A percentile compares a stretch with the other conserved stretches of the same genome.
phyloP scores from a whole-genome alignment of 805 yeast species.

The Monosporozyma siamensis region DNA sequence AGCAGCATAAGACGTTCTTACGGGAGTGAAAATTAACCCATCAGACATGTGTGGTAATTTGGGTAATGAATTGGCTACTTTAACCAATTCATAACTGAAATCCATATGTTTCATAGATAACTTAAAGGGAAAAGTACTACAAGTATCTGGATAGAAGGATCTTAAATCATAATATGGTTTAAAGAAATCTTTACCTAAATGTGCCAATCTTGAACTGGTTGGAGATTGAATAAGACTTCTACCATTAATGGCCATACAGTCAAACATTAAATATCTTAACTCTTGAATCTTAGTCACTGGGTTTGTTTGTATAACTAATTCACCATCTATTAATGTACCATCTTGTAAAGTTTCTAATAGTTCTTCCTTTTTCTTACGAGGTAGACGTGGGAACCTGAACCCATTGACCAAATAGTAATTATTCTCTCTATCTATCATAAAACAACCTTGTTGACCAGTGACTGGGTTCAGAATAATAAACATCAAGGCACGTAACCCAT shows the following conservation, averaged over 20 bases:
- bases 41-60: conserved; percentile 81
- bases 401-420: conserved; percentile 75
- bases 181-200: conserved; percentile 70
- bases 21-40: conserved; percentile 88
- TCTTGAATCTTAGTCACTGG: conserved; percentile 50
- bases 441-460: conserved; percentile 77
- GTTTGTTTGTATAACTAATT: conserved; percentile 64
- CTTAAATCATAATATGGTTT: conserved; percentile 73
- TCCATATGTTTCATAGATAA: conserved; percentile 84
- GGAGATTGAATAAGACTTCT: conserved; percentile 58
- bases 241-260: conserved; percentile 79
- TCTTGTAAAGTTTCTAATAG: conserved; percentile 51
- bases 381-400: conserved; percentile 66
- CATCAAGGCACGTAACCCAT: conserved; percentile 81
- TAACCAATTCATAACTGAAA: conserved; percentile 64
- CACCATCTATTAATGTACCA: conserved; percentile 91
- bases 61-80: conserved; percentile 62
- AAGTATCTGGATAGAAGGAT: conserved; percentile 59
- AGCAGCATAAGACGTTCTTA: conserved; percentile 73
- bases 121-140: conserved; percentile 72
- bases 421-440: conserved; percentile 79
- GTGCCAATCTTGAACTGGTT: conserved; percentile 76
- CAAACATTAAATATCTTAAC: conserved; percentile 78
- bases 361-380: conserved; percentile 27
- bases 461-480: conserved; percentile 54